Base-by-base conservation (phyloP, 2,329 filamentous ascomycete genomes). In the Fusarium siculi region DNA sequence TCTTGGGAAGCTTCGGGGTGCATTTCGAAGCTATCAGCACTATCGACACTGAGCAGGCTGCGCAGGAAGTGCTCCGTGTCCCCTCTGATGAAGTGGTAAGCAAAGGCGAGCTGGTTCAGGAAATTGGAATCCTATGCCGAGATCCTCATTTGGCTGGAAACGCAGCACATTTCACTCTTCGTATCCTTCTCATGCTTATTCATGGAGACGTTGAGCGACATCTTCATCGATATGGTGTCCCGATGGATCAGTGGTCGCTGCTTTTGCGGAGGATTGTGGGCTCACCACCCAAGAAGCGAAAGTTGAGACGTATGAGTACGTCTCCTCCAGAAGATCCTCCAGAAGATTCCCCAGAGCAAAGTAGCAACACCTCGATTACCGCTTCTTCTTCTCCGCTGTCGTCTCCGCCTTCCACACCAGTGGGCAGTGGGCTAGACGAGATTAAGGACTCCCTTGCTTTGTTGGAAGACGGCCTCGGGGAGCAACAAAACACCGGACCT, bases 261-360 rank as follows among this genome's bases (percentile, higher is more conserved):
- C 12, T 30, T n/a, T 19, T 55, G 52, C 3, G 32, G 23, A 32
- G 37, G 10, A 32, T 42, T 37, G 34, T 36, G 18, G 9, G 11
- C 21, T 36, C 50, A 23, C 16, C 16, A 2, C 16, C 47, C 9
- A 34, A 50, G 47, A 50, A 50, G 5, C 32, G 32, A 32, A 34
- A 34, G 11, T 9, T 34, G 30, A 15, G 8, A 15, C 28, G 19
- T 12, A 15, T 0, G 4, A 9, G 1, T 6, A 6, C 12, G 5
- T 19, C 44, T 21, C 12, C 25, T 6, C 6, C 25, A 30, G 30
- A 11, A 32, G 30, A 32, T 32, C 30, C 30, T 32, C 30, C 30
- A 32, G 5, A 14, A 32, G 46, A 49, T 28, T 19, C 5, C 14
- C 14, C 23, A 46, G 23, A 46, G 15, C 21, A 46, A 46, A 28